Conservation (phyloP, 176 grass and related monocot species). For the Areca catechu region DNA sequence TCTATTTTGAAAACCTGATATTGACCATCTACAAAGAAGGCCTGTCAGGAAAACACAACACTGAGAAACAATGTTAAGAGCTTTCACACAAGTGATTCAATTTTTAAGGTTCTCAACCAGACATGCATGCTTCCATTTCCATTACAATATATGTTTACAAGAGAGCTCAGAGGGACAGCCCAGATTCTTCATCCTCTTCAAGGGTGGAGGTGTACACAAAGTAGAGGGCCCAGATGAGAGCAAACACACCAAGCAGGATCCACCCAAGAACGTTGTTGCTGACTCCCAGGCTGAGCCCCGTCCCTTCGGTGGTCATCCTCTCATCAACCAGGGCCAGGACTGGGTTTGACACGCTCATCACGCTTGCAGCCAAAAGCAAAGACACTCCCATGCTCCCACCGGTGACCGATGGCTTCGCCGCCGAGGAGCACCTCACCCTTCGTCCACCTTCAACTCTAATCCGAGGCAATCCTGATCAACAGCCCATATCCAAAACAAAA, state of each 20-base stretch:
- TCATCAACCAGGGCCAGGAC: conserved; percentile 91
- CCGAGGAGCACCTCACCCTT: conserved; percentile 54
- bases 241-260: conserved; percentile 80
- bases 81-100: too few species aligned
- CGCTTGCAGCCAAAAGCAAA: conserved; percentile 31
- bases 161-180: conserved; percentile 50
- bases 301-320: conserved; percentile 87
- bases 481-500: background rate
- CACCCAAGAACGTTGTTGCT: conserved; percentile 94
- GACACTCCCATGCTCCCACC: conserved; percentile 14
- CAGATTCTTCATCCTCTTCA: conserved; percentile 95
- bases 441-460: conserved; percentile 44
- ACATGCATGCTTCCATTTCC: conserved; percentile 15
- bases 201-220: conserved; percentile 75
- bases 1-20: too few species aligned
- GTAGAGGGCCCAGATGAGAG: conserved; percentile 92
- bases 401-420: conserved; percentile 16
- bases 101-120: background rate
- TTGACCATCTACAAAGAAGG: too few species aligned
- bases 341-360: conserved; percentile 35
- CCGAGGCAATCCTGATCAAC: conserved; percentile 61
- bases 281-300: conserved; percentile 81
- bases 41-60: too few species aligned
- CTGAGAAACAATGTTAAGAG: too few species aligned
- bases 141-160: conserved; percentile 21